Evolutionary conservation across 345 rosid species (phyloP).

Genomic region (Kernera saxatilis): DNA sequence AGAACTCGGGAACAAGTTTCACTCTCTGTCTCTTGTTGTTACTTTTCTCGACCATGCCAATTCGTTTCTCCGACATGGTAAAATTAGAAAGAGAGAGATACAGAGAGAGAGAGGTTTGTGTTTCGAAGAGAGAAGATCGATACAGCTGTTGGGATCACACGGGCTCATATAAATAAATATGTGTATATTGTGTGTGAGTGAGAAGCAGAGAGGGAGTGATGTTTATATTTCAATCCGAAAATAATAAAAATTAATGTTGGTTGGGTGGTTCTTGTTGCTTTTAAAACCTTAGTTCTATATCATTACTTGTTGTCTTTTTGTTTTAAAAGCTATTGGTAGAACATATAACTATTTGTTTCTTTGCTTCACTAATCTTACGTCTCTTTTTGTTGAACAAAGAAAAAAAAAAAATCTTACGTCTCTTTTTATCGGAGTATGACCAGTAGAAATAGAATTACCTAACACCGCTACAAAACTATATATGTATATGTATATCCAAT

Average conservation of each 20-base stretch:
- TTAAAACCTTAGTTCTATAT: slow-evolving; percentile 16
- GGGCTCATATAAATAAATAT: slow-evolving; percentile 2
- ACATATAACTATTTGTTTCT: slow-evolving; percentile 28
- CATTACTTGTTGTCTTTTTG: slow-evolving; percentile 28
- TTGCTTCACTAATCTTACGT: slow-evolving; percentile 14
- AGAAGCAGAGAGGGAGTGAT: slow-evolving; percentile 18
- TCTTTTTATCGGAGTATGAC: background rate
- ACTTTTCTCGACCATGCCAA: slow-evolving; percentile 3
- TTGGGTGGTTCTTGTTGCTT: slow-evolving; percentile 26
- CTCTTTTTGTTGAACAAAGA: too few species aligned
- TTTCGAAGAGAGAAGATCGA: slow-evolving; percentile 16
- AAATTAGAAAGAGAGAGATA: background rate
- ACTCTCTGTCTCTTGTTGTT: slow-evolving; percentile 32
- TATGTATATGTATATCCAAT: background rate
- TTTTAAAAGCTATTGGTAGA: slow-evolving; percentile 20
- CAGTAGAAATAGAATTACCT: background rate
- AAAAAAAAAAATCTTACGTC: slow-evolving; percentile 4
- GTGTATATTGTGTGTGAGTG: slow-evolving; percentile 9
- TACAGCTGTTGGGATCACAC: slow-evolving; percentile 32
- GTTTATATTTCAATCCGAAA: slow-evolving; percentile 15
- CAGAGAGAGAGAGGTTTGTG: background rate
- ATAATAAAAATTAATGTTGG: slow-evolving; percentile 22
- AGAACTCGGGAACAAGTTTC: slow-evolving; percentile 22
- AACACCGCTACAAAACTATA: background rate
- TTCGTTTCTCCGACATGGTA: slow-evolving; percentile 27